A percentile compares a stretch with the other conserved stretches of the same genome.
Evolutionary conservation across 2,329 filamentous ascomycete genomes (phyloP).

Genomic region (Gaeumannomyces tritici): DNA sequence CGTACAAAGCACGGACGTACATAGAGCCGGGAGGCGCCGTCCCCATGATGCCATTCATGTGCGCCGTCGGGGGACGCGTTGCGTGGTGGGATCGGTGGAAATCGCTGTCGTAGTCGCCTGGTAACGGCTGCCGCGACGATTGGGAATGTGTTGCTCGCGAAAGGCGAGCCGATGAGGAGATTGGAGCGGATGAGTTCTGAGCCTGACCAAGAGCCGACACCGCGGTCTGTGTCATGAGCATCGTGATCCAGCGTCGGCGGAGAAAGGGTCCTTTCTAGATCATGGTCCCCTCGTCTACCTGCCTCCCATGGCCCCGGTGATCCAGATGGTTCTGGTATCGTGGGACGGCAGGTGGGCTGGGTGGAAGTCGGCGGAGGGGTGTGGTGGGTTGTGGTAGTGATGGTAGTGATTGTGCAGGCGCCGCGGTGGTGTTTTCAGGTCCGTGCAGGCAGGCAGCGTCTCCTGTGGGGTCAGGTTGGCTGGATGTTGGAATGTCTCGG

Average conservation of each 20-base stretch:
- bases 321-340: not conserved
- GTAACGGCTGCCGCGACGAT: not conserved
- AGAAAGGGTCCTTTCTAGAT: conserved; percentile 4
- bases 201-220: conserved; percentile 34
- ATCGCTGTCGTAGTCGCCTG: conserved; percentile 2
- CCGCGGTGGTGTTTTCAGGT: not conserved
- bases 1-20: conserved; percentile 92
- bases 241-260: conserved; percentile 26
- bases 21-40: conserved; percentile 58
- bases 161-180: conserved; percentile 1
- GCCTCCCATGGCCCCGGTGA: not conserved
- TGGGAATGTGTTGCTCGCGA: conserved; percentile 5
- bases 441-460: not conserved
- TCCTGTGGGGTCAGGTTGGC: not conserved
- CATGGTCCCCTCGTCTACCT: conserved; percentile 3
- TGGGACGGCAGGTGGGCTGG: not conserved
- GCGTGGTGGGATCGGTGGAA: not conserved
- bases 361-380: not conserved
- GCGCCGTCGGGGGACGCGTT: not conserved
- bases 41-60: conserved; percentile 53
- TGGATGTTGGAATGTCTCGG: not conserved
- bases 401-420: not conserved
- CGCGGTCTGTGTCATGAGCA: conserved; percentile 44
- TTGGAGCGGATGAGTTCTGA: conserved; percentile 23
- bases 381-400: not conserved